Conservation (phyloP, 371 early-diverging fungal species). For the Batkoa obscura region DNA sequence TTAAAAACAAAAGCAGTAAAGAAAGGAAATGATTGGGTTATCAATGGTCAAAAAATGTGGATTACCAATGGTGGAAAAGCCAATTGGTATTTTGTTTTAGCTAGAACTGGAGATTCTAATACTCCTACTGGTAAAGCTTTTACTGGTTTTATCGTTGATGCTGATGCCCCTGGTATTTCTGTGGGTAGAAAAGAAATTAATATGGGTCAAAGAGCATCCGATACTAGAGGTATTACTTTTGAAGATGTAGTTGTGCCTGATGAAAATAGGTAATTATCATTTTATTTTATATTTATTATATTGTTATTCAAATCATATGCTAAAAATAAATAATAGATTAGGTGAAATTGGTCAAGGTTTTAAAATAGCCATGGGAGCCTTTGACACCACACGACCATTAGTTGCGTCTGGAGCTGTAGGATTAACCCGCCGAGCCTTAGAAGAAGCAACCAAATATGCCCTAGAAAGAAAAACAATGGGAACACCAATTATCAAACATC, state of each 20-base stretch:
- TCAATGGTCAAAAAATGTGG: slow-evolving; percentile 93
- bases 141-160: slow-evolving; percentile 93
- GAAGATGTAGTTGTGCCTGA: slow-evolving; percentile 86
- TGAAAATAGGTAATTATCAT: slow-evolving; percentile 42
- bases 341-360: slow-evolving; percentile 71
- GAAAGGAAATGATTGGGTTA: slow-evolving; percentile 60
- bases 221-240: slow-evolving; percentile 88
- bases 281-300: slow-evolving; percentile 3
- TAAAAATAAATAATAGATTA: slow-evolving; percentile 30
- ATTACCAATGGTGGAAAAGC: slow-evolving; percentile 94
- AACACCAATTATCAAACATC: slow-evolving; percentile 71
- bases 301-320: slow-evolving; percentile 54
- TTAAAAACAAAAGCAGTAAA: slow-evolving; percentile 71
- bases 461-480: slow-evolving; percentile 94
- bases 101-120: slow-evolving; percentile 61
- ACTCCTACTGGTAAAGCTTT: slow-evolving; percentile 77
- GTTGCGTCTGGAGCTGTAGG: slow-evolving; percentile 87
- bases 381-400: slow-evolving; percentile 85
- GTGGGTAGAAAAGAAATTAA: slow-evolving; percentile 91
- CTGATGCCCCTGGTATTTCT: slow-evolving; percentile 67
- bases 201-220: slow-evolving; percentile 89
- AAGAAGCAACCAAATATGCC: slow-evolving; percentile 78
- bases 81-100: slow-evolving; percentile 96
- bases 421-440: slow-evolving; percentile 81
- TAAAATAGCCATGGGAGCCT: slow-evolving; percentile 94